Evolutionary conservation across 2,329 filamentous ascomycete genomes (phyloP), one percentile per base, ranked within the genome.

Genomic region (Acephala macrosclerotiorum): DNA sequence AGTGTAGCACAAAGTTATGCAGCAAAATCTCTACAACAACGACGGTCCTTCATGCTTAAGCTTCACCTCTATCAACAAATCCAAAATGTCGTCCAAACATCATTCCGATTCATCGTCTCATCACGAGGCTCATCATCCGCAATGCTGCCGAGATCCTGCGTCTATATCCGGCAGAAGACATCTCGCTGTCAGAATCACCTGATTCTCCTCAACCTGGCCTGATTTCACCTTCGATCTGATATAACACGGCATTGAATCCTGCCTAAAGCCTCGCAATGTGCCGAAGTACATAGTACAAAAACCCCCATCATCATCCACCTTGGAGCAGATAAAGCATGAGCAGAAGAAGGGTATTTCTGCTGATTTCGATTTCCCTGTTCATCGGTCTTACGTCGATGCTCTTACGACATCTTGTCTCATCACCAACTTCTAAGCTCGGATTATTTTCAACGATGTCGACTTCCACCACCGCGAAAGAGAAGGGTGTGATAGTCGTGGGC

Each of bases 401-500:
- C n/a, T 61, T 55, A 42, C 59, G 65, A 26, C 36, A 40, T 35
- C 36, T 66, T 18, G 45, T 25, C n/a, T 53, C 45, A 26, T 29
- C 58, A 35, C 42, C 56, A n/a, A n/a, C 36, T 3, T 36, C 20
- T 3, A 58, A 36, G 8, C 29, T 47, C 26, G 35, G 9, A 9
- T 42, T 33, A 25, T 20, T 53, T 5, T 26, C 49, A 53, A 53
- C 38, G 8, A 58, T 47, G 40, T 58, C 42, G 18, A 36, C 53
- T n/a, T 26, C 29, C 5, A 53, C 45, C 9, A 1, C 56, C 2
- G 14, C 26, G 18, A 57, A 57, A 25, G 20, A 22, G 1, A 57
- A 35, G 51, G 7, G 8, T 26, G 85, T 88, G 20, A 85, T 90
- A 22, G 80, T 90, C 1, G 84, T 91, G n/a, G 88, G 88, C 56